These are phyloP conservation scores for Saraca asoca DNA, from an alignment of 331 rosid species.

Conservation along the genomic window DNA sequence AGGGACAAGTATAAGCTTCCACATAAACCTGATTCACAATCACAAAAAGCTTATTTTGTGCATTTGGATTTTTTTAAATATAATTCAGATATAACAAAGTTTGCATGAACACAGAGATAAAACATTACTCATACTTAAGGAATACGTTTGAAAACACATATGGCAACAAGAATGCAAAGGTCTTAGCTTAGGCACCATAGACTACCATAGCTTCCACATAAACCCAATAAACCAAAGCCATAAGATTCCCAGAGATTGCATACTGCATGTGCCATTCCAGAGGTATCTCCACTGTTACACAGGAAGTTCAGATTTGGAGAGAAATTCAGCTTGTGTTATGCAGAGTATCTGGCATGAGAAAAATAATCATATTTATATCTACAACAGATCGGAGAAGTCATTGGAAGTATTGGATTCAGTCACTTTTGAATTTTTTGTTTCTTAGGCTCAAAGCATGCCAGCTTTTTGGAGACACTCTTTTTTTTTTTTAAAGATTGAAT, in stretches of 20 bases:
- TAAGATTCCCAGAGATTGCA: neutral
- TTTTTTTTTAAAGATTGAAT: too few species aligned
- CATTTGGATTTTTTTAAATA: conserved; percentile 14
- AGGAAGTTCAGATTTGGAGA: too few species aligned
- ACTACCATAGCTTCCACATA: too few species aligned
- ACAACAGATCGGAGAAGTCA: neutral
- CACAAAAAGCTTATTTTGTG: conserved; percentile 31
- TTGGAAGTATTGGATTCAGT: conserved; percentile 6
- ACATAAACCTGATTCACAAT: conserved; percentile 68
- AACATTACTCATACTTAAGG: conserved; percentile 1
- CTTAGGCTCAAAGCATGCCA: neutral
- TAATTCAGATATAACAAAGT: conserved; percentile 12
- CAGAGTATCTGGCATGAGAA: neutral
- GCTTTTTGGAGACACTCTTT: too few species aligned
- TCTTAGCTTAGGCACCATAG: neutral
- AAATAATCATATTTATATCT: neutral
- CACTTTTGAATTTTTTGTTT: conserved; percentile 1
- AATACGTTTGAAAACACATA: neutral
- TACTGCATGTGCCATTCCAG: neutral
- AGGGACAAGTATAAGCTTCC: conserved; percentile 90
- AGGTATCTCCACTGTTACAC: neutral
- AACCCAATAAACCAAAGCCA: neutral
- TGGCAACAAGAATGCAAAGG: neutral
- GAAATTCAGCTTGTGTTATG: too few species aligned
- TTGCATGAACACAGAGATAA: neutral